A percentile compares a stretch with the other conserved stretches of the same genome.
phyloP scores from a whole-genome alignment of 2,329 filamentous ascomycete genomes.

The Aspergillus tanneri region DNA sequence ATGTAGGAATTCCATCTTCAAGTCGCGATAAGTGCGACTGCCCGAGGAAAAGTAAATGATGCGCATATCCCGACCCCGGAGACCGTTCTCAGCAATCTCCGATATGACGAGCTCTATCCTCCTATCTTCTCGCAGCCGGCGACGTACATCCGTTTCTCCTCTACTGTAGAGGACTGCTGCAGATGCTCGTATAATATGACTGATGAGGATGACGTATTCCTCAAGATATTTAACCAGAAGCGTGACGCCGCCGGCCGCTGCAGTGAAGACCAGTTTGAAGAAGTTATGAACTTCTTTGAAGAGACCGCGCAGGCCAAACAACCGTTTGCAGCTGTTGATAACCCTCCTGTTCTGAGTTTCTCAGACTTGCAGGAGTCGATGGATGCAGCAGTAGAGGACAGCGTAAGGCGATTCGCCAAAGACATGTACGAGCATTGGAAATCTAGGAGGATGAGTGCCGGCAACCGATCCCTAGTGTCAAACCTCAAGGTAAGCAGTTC shows the following conservation, averaged over 20 bases:
- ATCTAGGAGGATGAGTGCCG: constrained; percentile 61
- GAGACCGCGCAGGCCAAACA: constrained; percentile 79
- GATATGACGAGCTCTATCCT: constrained; percentile 88
- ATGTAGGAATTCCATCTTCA: constrained; percentile 91
- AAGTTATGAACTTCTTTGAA: constrained; percentile 93
- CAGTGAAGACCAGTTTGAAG: constrained; percentile 88
- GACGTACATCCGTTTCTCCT: constrained; percentile 96
- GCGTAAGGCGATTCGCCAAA: constrained; percentile 63
- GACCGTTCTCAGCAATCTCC: constrained; percentile 61
- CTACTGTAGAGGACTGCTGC: constrained; percentile 94
- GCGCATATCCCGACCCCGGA: constrained; percentile 68
- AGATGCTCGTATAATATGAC: constrained; percentile 93
- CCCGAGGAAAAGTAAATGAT: constrained; percentile 61
- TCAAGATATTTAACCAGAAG: constrained; percentile 80
- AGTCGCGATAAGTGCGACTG: constrained; percentile 68
- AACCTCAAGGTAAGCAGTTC: constrained; percentile 63
- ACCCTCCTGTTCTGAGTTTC: constrained; percentile 72
- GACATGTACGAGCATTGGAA: constrained; percentile 91
- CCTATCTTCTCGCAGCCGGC: constrained; percentile 76
- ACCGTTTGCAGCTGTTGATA: constrained; percentile 86
- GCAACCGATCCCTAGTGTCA: constrained; percentile 72
- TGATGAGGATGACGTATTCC: constrained; percentile 80
- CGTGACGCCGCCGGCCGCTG: constrained; percentile 64
- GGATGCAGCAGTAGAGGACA: constrained; percentile 57
- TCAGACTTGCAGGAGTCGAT: constrained; percentile 72